Evolutionary conservation across 139 green algal genomes (phyloP).

Genomic region (Diplosphaera chodatii): DNA sequence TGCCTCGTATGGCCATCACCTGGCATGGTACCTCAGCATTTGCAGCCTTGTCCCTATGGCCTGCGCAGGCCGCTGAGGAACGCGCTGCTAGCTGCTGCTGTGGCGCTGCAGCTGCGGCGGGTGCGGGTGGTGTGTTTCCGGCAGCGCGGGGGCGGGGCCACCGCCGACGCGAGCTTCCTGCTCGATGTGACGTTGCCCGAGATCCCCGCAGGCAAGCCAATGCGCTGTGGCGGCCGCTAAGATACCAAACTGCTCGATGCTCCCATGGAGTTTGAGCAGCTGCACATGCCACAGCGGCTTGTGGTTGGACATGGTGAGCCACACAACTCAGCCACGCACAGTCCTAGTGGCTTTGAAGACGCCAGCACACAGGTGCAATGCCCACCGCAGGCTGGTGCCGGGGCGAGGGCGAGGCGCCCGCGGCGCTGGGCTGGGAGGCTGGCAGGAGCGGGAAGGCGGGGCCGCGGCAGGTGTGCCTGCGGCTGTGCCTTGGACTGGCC

Average conservation of each 20-base stretch:
- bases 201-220: constrained; percentile 15
- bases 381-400: not conserved
- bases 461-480: constrained; percentile 14
- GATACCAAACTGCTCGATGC: too few species aligned
- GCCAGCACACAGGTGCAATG: too few species aligned
- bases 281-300: not conserved
- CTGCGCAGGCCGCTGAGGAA: constrained; percentile 78
- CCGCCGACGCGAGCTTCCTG: constrained; percentile 25
- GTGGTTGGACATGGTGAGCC: too few species aligned
- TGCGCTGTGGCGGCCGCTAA: too few species aligned
- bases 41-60: too few species aligned
- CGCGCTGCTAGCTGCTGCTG: constrained; percentile 63
- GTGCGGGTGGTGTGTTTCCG: constrained; percentile 71
- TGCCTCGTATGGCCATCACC: too few species aligned
- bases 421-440: constrained; percentile 70
- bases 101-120: constrained; percentile 11
- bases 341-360: too few species aligned
- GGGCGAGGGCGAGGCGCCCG: constrained; percentile 6
- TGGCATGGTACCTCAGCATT: too few species aligned
- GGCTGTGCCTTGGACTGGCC: too few species aligned
- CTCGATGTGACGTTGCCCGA: constrained; percentile 45
- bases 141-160: constrained; percentile 24
- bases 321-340: too few species aligned
- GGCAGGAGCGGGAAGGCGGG: constrained; percentile 50
- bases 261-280: not conserved